Percentiles rank a stretch among this genome's conserved stretches.
phyloP scores from a whole-genome alignment of 148 eudicot genomes.

The Rhododendron ferrugineum region DNA sequence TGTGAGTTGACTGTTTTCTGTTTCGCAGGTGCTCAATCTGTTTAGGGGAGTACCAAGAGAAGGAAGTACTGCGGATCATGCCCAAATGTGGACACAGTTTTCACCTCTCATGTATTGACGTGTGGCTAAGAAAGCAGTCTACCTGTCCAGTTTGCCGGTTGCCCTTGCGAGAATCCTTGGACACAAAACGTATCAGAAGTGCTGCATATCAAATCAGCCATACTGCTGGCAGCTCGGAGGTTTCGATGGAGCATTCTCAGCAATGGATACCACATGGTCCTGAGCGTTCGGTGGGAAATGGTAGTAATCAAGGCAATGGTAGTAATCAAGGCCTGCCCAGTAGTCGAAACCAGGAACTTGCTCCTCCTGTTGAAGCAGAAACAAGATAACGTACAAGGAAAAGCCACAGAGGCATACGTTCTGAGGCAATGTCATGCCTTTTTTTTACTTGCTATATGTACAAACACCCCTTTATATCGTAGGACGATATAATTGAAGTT shows the following conservation, averaged over 20 bases:
- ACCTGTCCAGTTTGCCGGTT: slow-evolving; percentile 81
- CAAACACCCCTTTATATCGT: neutral
- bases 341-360: neutral
- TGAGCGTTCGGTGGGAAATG: neutral
- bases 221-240: slow-evolving; percentile 15
- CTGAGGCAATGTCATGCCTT: neutral
- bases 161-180: slow-evolving; percentile 32
- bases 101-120: slow-evolving; percentile 64
- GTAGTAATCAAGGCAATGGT: neutral
- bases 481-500: neutral
- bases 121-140: slow-evolving; percentile 59
- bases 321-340: neutral
- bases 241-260: slow-evolving; percentile 9
- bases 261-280: slow-evolving; percentile 10
- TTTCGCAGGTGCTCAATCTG: slow-evolving; percentile 64
- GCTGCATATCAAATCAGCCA: slow-evolving; percentile 1
- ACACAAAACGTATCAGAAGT: slow-evolving; percentile 12
- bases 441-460: neutral
- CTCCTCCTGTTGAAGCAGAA: slow-evolving; percentile 11
- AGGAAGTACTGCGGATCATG: slow-evolving; percentile 60
- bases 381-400: neutral
- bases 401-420: neutral
- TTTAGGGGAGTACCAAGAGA: slow-evolving; percentile 67
- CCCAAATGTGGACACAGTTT: slow-evolving; percentile 68
- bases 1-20: neutral